Percentiles rank a stretch among this genome's conserved stretches.
Evolutionary conservation across 1,284 basidiomycete species (phyloP).

Genomic region (Wallemia hederae): DNA sequence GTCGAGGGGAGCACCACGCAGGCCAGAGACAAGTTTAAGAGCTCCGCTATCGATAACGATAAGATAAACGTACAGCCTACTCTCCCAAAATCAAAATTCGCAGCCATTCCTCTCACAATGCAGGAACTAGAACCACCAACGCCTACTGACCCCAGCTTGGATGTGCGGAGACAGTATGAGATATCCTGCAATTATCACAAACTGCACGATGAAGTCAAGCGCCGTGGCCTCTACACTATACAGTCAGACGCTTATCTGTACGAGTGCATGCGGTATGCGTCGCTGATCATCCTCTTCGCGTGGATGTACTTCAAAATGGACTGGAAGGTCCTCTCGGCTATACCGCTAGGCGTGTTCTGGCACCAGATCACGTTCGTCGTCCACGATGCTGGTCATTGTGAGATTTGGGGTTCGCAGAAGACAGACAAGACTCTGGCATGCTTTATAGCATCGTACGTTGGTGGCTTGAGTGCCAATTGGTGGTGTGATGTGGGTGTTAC

Average conservation of each 20-base stretch:
- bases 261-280: neutral
- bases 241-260: neutral
- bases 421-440: slow-evolving; percentile 54
- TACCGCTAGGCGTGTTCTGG: neutral
- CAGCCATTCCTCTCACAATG: slow-evolving; percentile 1
- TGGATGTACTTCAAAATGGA: neutral
- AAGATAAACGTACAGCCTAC: neutral
- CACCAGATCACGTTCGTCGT: slow-evolving; percentile 31
- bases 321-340: neutral
- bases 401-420: slow-evolving; percentile 64
- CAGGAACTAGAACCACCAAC: slow-evolving; percentile 7
- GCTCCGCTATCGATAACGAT: neutral
- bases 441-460: slow-evolving; percentile 55
- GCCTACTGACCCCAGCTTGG: neutral
- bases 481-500: slow-evolving; percentile 60
- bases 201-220: neutral
- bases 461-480: slow-evolving; percentile 84
- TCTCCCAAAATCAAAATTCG: neutral
- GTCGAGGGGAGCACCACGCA: slow-evolving; percentile 17
- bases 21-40: slow-evolving; percentile 2
- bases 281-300: neutral
- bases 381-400: slow-evolving; percentile 85
- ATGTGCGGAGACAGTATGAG: slow-evolving; percentile 4
- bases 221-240: neutral
- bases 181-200: slow-evolving; percentile 4